phyloP scores from a whole-genome alignment of 2,329 filamentous ascomycete species.

The Beauveria pseudobassiana region DNA sequence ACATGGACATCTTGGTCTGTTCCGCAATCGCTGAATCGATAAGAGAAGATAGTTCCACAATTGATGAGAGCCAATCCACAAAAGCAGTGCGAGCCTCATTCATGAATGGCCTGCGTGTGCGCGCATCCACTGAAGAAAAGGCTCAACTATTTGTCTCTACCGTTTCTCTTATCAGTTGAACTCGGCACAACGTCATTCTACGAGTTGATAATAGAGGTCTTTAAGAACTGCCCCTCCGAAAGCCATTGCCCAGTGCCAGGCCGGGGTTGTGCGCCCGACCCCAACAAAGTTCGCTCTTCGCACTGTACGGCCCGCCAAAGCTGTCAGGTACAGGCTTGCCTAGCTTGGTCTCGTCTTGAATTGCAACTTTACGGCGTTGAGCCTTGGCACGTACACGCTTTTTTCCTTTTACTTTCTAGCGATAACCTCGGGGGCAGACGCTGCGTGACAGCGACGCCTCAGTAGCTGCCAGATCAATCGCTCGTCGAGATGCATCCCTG shows the following conservation, averaged over 20 bases:
- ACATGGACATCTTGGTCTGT: background rate
- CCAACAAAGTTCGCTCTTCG: background rate
- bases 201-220: background rate
- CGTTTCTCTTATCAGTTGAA: background rate
- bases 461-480: background rate
- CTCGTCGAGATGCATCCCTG: background rate
- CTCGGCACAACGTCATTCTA: background rate
- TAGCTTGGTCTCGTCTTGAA: background rate
- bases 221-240: background rate
- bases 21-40: background rate
- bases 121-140: background rate
- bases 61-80: conserved; percentile 4
- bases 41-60: conserved; percentile 8
- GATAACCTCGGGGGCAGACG: background rate
- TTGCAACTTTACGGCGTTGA: background rate
- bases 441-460: background rate
- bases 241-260: background rate
- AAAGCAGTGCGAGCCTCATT: background rate
- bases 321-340: background rate
- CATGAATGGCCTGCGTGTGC: background rate
- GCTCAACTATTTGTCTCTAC: background rate
- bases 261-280: background rate
- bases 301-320: conserved; percentile 1
- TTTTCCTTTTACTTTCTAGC: background rate
- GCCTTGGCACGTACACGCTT: background rate